Conservation (phyloP, 331 rosid species). For the Dryas integrifolia region DNA sequence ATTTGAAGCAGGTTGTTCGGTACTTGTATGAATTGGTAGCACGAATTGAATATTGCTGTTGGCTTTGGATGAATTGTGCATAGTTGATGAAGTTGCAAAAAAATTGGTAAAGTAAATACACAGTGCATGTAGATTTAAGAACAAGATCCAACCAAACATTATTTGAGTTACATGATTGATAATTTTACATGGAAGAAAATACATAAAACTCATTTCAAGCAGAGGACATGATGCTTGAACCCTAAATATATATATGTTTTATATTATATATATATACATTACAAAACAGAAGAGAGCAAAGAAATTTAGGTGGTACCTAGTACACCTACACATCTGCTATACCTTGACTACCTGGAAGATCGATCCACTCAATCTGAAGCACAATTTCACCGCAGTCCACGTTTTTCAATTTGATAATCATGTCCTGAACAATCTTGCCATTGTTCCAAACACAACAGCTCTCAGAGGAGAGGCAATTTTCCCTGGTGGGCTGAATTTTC, state of each 20-base stretch:
- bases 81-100: no score
- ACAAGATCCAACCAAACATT: no score
- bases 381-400: constrained; percentile 63
- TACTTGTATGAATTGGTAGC: no score
- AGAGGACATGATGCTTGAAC: background rate
- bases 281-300: background rate
- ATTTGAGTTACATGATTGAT: no score
- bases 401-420: constrained; percentile 60
- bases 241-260: background rate
- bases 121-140: no score
- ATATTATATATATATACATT: background rate
- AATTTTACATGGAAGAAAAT: background rate
- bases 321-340: constrained; percentile 16
- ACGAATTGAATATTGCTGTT: no score
- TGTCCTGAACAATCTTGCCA: constrained; percentile 62
- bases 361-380: constrained; percentile 64
- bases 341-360: constrained; percentile 48
- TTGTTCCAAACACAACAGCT: constrained; percentile 56
- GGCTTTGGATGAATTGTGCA: no score
- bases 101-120: no score
- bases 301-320: background rate
- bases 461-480: constrained; percentile 57
- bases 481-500: constrained; percentile 46
- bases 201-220: background rate
- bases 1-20: no score